Percentiles rank a stretch among this genome's conserved stretches.
Conservation (phyloP, 176 grass and related monocot species). For the Zizania latifolia region DNA sequence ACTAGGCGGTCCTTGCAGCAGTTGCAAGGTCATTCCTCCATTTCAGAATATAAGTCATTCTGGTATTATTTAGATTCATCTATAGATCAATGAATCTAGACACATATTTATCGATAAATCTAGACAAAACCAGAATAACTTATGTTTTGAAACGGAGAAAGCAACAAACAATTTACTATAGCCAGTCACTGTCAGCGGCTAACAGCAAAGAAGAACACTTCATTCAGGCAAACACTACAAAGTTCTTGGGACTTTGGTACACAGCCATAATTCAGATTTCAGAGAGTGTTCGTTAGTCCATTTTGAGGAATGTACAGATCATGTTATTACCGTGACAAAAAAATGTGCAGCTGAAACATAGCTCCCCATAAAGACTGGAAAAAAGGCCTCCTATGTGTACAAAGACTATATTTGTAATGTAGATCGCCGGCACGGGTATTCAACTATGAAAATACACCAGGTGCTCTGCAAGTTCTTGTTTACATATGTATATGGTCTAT, state of each 20-base stretch:
- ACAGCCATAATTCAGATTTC: not conserved
- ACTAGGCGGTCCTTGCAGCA: no score
- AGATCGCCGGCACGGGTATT: slow-evolving; percentile 36
- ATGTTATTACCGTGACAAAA: slow-evolving; percentile 36
- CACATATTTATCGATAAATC: no score
- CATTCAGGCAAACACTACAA: not conserved
- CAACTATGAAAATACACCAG: slow-evolving; percentile 43
- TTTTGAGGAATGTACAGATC: slow-evolving; percentile 26
- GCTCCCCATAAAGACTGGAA: slow-evolving; percentile 8
- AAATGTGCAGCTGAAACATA: slow-evolving; percentile 24
- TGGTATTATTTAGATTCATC: no score
- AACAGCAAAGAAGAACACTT: not conserved
- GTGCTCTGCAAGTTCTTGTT: slow-evolving; percentile 34
- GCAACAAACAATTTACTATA: slow-evolving; percentile 20
- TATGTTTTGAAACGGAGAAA: no score
- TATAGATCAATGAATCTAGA: no score
- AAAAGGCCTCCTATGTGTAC: slow-evolving; percentile 29
- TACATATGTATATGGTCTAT: slow-evolving; percentile 50
- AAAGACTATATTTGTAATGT: slow-evolving; percentile 23
- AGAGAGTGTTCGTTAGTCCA: slow-evolving; percentile 13
- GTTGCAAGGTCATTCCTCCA: no score
- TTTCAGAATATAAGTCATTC: no score
- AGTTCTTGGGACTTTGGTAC: not conserved
- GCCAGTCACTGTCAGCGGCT: slow-evolving; percentile 5
- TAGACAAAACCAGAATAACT: no score